These are phyloP conservation scores for Pichia pseudocactophila DNA, from an alignment of 805 yeast species.

Conservation along the genomic window DNA sequence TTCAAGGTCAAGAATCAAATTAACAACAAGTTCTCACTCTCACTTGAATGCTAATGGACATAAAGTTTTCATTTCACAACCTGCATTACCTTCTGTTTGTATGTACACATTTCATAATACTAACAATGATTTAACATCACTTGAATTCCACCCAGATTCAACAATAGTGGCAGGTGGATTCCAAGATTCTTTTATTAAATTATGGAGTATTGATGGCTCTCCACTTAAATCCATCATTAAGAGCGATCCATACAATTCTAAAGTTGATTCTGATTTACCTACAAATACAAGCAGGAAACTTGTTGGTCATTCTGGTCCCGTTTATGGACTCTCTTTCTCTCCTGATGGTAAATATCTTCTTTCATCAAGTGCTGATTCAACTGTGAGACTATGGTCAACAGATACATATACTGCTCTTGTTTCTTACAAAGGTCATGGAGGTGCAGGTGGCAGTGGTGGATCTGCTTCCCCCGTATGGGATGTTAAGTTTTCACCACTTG, in stretches of 20 bases:
- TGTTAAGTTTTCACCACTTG: constrained; percentile 86
- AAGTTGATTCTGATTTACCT: constrained; percentile 23
- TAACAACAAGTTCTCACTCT: constrained; percentile 38
- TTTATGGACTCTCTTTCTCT: constrained; percentile 80
- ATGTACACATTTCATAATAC: constrained; percentile 98
- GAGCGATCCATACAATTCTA: constrained; percentile 38
- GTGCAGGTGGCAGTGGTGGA: constrained; percentile 10
- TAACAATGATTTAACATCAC: constrained; percentile 74
- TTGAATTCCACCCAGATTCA: constrained; percentile 82
- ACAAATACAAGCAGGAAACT: constrained; percentile 38
- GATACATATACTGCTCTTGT: constrained; percentile 87
- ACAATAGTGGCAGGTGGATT: constrained; percentile 89
- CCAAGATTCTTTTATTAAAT: constrained; percentile 79
- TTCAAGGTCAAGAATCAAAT: constrained; percentile 61
- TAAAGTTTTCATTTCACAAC: constrained; percentile 34
- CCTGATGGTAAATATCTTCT: constrained; percentile 81
- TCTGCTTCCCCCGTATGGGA: constrained; percentile 92
- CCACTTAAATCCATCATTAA: constrained; percentile 59
- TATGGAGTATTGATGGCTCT: constrained; percentile 91
- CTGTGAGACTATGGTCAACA: constrained; percentile 88
- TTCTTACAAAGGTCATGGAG: constrained; percentile 79
- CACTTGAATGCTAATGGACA: constrained; percentile 7
- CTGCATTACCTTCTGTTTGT: constrained; percentile 87
- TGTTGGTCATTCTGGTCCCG: constrained; percentile 92
- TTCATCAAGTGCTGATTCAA: constrained; percentile 83